These are phyloP conservation scores for Agrocybe praecox DNA, from an alignment of 768 basidiomycete genomes.

Conservation along the genomic window DNA sequence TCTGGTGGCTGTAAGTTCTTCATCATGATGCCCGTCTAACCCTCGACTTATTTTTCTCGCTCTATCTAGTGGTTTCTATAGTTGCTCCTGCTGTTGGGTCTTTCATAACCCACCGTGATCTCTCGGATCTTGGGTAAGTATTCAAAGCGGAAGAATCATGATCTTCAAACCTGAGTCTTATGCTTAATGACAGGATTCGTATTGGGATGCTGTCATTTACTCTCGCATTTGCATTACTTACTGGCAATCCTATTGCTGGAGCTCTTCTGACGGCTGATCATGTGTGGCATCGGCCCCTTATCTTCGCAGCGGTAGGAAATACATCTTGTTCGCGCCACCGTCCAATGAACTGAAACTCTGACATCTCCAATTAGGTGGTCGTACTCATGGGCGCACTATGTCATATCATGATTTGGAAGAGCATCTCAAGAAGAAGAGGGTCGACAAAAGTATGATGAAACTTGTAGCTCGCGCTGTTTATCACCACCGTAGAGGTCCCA, in stretches of 20 bases:
- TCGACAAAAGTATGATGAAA: constrained; percentile 15
- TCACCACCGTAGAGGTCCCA: too few species aligned
- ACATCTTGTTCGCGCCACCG: neutral
- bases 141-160: neutral
- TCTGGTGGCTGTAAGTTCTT: constrained; percentile 49
- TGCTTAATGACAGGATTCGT: constrained; percentile 33
- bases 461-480: too few species aligned
- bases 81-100: constrained; percentile 39
- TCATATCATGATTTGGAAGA: constrained; percentile 32
- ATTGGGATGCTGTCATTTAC: constrained; percentile 48
- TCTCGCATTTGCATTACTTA: constrained; percentile 45
- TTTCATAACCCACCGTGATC: constrained; percentile 38
- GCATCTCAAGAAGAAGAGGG: constrained; percentile 30
- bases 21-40: neutral
- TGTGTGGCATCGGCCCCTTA: constrained; percentile 45
- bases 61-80: constrained; percentile 38
- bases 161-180: neutral
- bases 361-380: constrained; percentile 23
- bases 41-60: neutral
- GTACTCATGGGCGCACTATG: constrained; percentile 36
- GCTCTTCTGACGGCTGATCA: constrained; percentile 43
- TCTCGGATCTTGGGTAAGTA: constrained; percentile 48
- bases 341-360: too few species aligned
- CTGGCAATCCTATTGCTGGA: constrained; percentile 56
- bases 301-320: constrained; percentile 44